These are phyloP conservation scores for Globisporangium parvum DNA, from an alignment of 352 stramenopile genomes.

Conservation along the genomic window DNA sequence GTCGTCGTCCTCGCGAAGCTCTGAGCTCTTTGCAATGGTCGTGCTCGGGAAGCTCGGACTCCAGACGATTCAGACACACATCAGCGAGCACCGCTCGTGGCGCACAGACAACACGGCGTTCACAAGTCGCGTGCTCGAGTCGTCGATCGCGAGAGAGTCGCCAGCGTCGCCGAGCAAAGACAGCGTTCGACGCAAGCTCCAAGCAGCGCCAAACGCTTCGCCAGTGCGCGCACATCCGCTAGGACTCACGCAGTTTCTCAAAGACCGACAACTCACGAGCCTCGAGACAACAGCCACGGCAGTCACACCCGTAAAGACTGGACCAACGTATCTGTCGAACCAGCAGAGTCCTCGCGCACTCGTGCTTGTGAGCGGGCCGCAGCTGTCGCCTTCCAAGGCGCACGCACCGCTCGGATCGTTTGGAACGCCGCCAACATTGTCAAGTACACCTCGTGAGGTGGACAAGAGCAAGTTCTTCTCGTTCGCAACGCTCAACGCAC, in stretches of 20 bases:
- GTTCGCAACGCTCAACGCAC: too few relatives aligned
- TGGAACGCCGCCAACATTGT: neutral
- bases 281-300: too few relatives aligned
- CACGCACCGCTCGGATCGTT: constrained; percentile 11
- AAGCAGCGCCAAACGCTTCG: neutral
- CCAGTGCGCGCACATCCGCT: neutral
- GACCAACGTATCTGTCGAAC: neutral
- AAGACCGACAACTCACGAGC: constrained; percentile 6
- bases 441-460: too few relatives aligned
- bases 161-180: neutral
- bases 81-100: constrained; percentile 22
- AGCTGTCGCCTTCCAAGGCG: neutral
- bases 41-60: constrained; percentile 32
- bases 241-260: constrained; percentile 9
- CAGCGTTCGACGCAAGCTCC: constrained; percentile 3
- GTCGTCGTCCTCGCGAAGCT: constrained; percentile 4
- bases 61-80: constrained; percentile 16
- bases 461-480: too few relatives aligned
- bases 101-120: constrained; percentile 19
- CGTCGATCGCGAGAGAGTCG: constrained; percentile 5
- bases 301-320: too few relatives aligned
- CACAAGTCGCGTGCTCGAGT: constrained; percentile 23
- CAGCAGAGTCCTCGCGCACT: constrained; percentile 3
- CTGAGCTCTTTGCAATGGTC: constrained; percentile 21
- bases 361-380: neutral